Percentiles rank a stretch among this genome's conserved stretches.
These are phyloP conservation scores for Ganoderma lucidum DNA, from an alignment of 1,284 basidiomycete genomes.

Conservation along the genomic window DNA sequence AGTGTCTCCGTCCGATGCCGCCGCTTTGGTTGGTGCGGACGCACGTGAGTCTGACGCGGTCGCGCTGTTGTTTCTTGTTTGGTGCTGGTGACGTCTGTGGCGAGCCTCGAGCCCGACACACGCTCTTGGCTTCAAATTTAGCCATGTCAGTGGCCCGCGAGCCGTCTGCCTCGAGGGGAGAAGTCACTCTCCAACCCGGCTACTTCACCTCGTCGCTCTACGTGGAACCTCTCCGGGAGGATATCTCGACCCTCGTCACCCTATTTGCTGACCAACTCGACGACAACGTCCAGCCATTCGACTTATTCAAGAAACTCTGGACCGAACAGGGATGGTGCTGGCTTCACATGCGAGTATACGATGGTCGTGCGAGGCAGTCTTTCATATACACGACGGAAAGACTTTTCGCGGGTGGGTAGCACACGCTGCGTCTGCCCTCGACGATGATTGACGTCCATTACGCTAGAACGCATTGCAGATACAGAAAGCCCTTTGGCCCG, in stretches of 20 bases:
- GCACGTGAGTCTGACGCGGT: conserved; percentile 34
- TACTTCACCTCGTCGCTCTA: conserved; percentile 82
- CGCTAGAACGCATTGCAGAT: conserved; percentile 59
- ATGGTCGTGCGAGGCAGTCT: conserved; percentile 64
- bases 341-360: conserved; percentile 76
- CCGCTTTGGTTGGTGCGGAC: conserved; percentile 7
- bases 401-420: conserved; percentile 67
- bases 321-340: conserved; percentile 71
- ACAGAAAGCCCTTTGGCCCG: conserved; percentile 59
- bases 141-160: conserved; percentile 51
- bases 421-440: neutral
- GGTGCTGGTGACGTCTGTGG: conserved; percentile 9
- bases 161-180: conserved; percentile 58
- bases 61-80: conserved; percentile 36
- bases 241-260: conserved; percentile 60
- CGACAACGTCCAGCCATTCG: conserved; percentile 57
- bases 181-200: conserved; percentile 69
- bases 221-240: conserved; percentile 68
- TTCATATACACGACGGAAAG: conserved; percentile 66
- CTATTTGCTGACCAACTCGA: conserved; percentile 57
- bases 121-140: neutral
- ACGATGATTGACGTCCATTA: neutral
- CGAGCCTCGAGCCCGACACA: neutral
- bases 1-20: neutral
- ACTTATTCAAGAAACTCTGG: conserved; percentile 76